phyloP scores from a whole-genome alignment of 164 flowering plant genomes.

The Annona cherimola region DNA sequence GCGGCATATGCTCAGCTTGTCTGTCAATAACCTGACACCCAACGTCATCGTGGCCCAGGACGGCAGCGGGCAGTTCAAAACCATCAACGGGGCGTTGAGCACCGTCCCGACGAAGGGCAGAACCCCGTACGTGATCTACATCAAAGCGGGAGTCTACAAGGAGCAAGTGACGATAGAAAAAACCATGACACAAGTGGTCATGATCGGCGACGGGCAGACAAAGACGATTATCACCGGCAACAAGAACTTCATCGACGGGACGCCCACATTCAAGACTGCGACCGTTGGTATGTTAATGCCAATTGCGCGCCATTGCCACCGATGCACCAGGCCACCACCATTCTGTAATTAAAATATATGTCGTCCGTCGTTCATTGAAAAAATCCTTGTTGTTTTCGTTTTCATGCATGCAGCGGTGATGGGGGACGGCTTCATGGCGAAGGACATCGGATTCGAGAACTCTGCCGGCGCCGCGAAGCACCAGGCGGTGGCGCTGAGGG shows the following conservation, averaged over 20 bases:
- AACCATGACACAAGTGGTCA: constrained; percentile 34
- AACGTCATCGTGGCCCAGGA: constrained; percentile 63
- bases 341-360: neutral
- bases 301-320: neutral
- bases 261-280: constrained; percentile 47
- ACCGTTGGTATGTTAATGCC: constrained; percentile 44
- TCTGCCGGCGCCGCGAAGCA: constrained; percentile 58
- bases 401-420: constrained; percentile 49
- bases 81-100: constrained; percentile 48
- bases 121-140: constrained; percentile 38
- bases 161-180: constrained; percentile 42
- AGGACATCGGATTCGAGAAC: constrained; percentile 77
- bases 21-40: constrained; percentile 14
- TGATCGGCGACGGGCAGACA: constrained; percentile 78
- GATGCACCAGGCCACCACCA: no score
- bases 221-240: constrained; percentile 63
- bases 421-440: constrained; percentile 58
- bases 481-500: constrained; percentile 74
- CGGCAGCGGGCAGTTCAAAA: constrained; percentile 59
- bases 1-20: constrained; percentile 25
- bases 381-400: constrained; percentile 29
- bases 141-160: constrained; percentile 65
- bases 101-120: constrained; percentile 35
- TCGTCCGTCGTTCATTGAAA: neutral
- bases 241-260: constrained; percentile 44